phyloP scores from a whole-genome alignment of 306 rosid genomes.

The Quercus glauca region DNA sequence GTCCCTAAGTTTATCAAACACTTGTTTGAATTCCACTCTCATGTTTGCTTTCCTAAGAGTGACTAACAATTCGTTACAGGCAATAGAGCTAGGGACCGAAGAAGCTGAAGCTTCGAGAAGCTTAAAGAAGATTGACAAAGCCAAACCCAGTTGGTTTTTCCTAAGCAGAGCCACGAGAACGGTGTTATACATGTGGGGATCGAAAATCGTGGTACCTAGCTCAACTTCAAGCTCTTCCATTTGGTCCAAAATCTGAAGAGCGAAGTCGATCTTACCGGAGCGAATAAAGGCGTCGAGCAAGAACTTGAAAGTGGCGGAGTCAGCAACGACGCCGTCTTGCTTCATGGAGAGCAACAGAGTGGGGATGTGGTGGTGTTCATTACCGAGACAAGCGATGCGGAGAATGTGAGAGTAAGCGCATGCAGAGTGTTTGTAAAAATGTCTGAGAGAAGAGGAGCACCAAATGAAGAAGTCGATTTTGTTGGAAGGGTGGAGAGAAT shows the following conservation, averaged over 20 bases:
- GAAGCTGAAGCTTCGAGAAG: slow-evolving; percentile 34
- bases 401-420: slow-evolving; percentile 49
- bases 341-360: slow-evolving; percentile 46
- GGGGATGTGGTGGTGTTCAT: slow-evolving; percentile 47
- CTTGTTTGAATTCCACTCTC: slow-evolving; percentile 54
- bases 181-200: slow-evolving; percentile 41
- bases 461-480: slow-evolving; percentile 70
- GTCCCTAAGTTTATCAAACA: slow-evolving; percentile 50
- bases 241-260: slow-evolving; percentile 50
- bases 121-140: slow-evolving; percentile 56
- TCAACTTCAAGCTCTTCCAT: slow-evolving; percentile 39
- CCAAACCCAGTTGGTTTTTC: slow-evolving; percentile 59
- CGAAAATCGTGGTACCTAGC: slow-evolving; percentile 11
- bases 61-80: slow-evolving; percentile 60
- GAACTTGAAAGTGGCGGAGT: slow-evolving; percentile 50
- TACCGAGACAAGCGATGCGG: slow-evolving; percentile 40
- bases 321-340: slow-evolving; percentile 42
- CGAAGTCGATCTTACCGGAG: slow-evolving; percentile 42
- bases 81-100: slow-evolving; percentile 24
- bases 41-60: slow-evolving; percentile 61
- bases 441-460: slow-evolving; percentile 35
- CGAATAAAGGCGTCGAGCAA: slow-evolving; percentile 54
- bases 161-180: slow-evolving; percentile 54
- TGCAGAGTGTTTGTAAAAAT: slow-evolving; percentile 29
- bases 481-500: slow-evolving; percentile 53